Evolutionary conservation across 2,329 filamentous ascomycete genomes (phyloP).

Genomic region (Allantophomopsis cytisporea): DNA sequence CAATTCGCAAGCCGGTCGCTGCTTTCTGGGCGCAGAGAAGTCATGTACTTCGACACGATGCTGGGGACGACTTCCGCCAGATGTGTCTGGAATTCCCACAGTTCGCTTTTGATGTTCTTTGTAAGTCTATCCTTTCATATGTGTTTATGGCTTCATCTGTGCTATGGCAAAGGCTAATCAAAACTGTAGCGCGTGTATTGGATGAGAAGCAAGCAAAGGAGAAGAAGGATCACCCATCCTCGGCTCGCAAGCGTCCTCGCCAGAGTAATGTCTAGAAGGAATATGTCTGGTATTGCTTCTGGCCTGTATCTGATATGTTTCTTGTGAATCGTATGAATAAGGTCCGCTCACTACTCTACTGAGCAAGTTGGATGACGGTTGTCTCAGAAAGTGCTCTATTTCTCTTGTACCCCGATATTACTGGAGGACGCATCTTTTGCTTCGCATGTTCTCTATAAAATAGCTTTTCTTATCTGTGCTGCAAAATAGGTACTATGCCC

Average conservation of each 20-base stretch:
- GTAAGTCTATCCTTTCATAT: slow-evolving; percentile 38
- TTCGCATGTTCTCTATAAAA: too few relatives aligned
- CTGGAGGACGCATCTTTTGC: too few relatives aligned
- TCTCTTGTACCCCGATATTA: too few relatives aligned
- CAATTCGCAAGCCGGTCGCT: slow-evolving; percentile 72
- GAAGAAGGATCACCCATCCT: slow-evolving; percentile 39
- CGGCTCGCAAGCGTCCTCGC: background rate
- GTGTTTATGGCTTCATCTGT: background rate
- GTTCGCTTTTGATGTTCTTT: slow-evolving; percentile 87
- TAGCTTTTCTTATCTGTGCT: too few relatives aligned
- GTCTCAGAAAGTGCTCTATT: too few relatives aligned
- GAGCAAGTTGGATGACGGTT: too few relatives aligned
- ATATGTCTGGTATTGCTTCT: too few relatives aligned
- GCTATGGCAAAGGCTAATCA: slow-evolving; percentile 5
- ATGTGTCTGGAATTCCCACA: slow-evolving; percentile 84
- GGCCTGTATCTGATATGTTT: background rate
- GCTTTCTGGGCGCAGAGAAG: slow-evolving; percentile 77
- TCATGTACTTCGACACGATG: slow-evolving; percentile 73
- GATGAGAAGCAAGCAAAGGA: slow-evolving; percentile 55
- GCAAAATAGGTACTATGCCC: too few relatives aligned
- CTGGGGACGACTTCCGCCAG: slow-evolving; percentile 70
- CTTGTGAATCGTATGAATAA: background rate
- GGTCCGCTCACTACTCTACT: too few relatives aligned
- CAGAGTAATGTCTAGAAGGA: background rate
- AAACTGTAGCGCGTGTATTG: slow-evolving; percentile 39